Conservation (phyloP, 208 protist genomes). For the Angomonas deanei region DNA sequence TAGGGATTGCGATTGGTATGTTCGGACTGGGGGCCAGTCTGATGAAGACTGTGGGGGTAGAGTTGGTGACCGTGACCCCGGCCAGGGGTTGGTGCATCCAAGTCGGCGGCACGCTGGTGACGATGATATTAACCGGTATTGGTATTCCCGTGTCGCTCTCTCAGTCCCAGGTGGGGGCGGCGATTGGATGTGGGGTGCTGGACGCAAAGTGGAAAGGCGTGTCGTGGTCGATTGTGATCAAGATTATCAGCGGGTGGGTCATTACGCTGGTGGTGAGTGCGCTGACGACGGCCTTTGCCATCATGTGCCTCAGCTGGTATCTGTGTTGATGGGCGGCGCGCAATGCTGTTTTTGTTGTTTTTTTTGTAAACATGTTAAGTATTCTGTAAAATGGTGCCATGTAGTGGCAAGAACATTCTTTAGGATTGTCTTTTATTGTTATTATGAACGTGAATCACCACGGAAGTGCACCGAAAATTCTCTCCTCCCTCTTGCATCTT, state of each 20-base stretch:
- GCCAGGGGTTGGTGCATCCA: slow-evolving; percentile 81
- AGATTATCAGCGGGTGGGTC: slow-evolving; percentile 70
- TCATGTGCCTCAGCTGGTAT: slow-evolving; percentile 31
- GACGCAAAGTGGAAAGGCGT: slow-evolving; percentile 56
- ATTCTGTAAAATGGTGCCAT: neutral
- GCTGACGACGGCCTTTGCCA: slow-evolving; percentile 43
- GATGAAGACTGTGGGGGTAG: slow-evolving; percentile 82
- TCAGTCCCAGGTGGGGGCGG: slow-evolving; percentile 71
- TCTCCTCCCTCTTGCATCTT: neutral
- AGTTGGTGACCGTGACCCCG: slow-evolving; percentile 82
- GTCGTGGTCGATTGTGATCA: slow-evolving; percentile 57
- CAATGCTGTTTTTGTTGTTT: neutral
- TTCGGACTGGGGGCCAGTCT: slow-evolving; percentile 63
- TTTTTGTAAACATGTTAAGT: neutral
- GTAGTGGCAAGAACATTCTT: neutral
- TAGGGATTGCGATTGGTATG: slow-evolving; percentile 83
- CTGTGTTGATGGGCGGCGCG: slow-evolving; percentile 20
- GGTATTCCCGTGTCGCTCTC: slow-evolving; percentile 80
- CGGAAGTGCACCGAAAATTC: neutral
- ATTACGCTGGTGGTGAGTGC: slow-evolving; percentile 73
- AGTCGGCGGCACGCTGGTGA: slow-evolving; percentile 67
- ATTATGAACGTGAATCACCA: neutral
- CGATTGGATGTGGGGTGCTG: slow-evolving; percentile 73
- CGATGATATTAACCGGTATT: slow-evolving; percentile 76
- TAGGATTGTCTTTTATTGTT: no score